These are phyloP conservation scores for Helianthus annuus DNA, from an alignment of 129 eudicot genomes.

Conservation along the genomic window DNA sequence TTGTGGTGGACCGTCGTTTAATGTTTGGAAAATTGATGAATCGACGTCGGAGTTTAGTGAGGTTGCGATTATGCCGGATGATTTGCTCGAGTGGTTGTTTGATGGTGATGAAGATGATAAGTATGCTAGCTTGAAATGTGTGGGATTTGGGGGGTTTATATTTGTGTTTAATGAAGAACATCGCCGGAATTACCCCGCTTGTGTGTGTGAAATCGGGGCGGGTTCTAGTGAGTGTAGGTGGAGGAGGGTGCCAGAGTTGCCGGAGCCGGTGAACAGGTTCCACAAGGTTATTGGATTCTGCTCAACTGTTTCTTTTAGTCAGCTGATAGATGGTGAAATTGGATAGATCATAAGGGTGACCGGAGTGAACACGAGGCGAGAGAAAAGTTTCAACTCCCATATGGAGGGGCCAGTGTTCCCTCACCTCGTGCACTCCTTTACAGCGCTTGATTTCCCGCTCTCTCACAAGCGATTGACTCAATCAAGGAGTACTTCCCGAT, in stretches of 20 bases:
- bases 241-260: conserved; percentile 62
- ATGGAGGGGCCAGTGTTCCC: too few relatives aligned
- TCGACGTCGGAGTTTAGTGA: conserved; percentile 54
- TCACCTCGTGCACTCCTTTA: too few relatives aligned
- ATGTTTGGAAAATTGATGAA: conserved; percentile 57
- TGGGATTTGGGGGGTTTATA: conserved; percentile 49
- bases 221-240: conserved; percentile 48
- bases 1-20: conserved; percentile 38
- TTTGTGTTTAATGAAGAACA: conserved; percentile 57
- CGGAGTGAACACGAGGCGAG: too few relatives aligned
- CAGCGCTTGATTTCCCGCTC: too few relatives aligned
- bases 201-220: conserved; percentile 51
- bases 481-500: too few relatives aligned
- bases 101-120: conserved; percentile 50
- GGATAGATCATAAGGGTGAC: background rate
- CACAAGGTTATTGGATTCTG: conserved; percentile 52
- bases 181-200: conserved; percentile 44
- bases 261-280: conserved; percentile 47
- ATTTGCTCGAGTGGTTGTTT: conserved; percentile 49
- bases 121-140: conserved; percentile 58
- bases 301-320: conserved; percentile 41
- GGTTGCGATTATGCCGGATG: conserved; percentile 53
- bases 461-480: too few relatives aligned
- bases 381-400: too few relatives aligned
- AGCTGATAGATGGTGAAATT: conserved; percentile 11